Conservation (phyloP, 1,139 yeast genomes). For the Meyerozyma sp. region DNA sequence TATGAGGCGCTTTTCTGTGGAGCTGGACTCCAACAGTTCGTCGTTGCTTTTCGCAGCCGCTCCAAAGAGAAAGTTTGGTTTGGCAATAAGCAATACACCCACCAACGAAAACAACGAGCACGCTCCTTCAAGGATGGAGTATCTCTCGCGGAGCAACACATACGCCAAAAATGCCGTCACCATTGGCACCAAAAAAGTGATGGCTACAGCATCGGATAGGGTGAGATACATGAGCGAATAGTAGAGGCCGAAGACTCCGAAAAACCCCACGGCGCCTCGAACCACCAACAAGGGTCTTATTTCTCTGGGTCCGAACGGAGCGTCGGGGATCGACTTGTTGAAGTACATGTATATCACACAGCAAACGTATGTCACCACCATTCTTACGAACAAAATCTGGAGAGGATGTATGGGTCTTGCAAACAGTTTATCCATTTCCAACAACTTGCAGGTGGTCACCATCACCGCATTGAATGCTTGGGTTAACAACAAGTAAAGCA, state of each 20-base stretch:
- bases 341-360: constrained; percentile 51
- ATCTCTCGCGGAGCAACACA: constrained; percentile 60
- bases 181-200: constrained; percentile 74
- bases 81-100: constrained; percentile 79
- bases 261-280: constrained; percentile 74
- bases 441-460: constrained; percentile 68
- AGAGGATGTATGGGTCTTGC: constrained; percentile 64
- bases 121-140: constrained; percentile 58
- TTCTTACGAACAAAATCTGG: constrained; percentile 71
- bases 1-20: constrained; percentile 35
- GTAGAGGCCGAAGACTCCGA: constrained; percentile 75
- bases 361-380: constrained; percentile 63
- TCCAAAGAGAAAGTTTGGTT: constrained; percentile 73
- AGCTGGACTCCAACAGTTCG: constrained; percentile 34
- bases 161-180: constrained; percentile 75
- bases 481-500: constrained; percentile 42
- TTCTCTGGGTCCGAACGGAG: constrained; percentile 67
- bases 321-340: constrained; percentile 48
- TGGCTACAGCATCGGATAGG: constrained; percentile 70
- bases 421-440: constrained; percentile 57
- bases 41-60: constrained; percentile 20
- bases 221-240: constrained; percentile 70
- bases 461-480: constrained; percentile 73
- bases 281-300: constrained; percentile 48
- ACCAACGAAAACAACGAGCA: constrained; percentile 65